phyloP scores from a whole-genome alignment of 2,329 filamentous ascomycete species.

The Metarhizium album region DNA sequence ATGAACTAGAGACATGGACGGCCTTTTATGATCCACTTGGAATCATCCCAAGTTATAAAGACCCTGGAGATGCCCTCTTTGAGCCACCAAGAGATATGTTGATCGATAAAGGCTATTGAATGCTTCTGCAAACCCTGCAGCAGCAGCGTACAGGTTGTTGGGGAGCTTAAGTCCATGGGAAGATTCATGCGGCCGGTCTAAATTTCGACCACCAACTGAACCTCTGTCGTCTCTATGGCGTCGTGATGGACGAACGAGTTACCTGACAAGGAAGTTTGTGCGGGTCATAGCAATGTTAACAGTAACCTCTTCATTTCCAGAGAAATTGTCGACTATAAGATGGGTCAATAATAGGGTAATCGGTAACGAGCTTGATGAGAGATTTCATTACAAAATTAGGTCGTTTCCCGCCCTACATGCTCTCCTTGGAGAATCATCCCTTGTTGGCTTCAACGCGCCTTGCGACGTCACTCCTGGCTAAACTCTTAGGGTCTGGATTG shows the following conservation, averaged over 20 bases:
- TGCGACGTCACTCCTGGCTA: too few species aligned
- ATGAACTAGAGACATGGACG: slow-evolving; percentile 14
- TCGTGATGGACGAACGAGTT: slow-evolving; percentile 12
- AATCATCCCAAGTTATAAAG: slow-evolving; percentile 10
- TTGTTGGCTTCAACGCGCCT: too few species aligned
- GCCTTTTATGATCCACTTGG: slow-evolving; percentile 11
- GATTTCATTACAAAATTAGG: too few species aligned
- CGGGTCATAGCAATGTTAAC: too few species aligned
- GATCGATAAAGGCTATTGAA: slow-evolving; percentile 8
- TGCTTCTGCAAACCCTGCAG: slow-evolving; percentile 15
- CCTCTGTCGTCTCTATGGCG: slow-evolving; percentile 11
- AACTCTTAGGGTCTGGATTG: too few species aligned
- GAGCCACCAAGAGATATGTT: slow-evolving; percentile 11
- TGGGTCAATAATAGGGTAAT: too few species aligned
- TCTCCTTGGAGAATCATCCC: too few species aligned
- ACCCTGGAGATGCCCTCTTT: slow-evolving; percentile 13
- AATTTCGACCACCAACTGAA: slow-evolving; percentile 6
- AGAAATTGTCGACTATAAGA: too few species aligned
- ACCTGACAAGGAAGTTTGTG: too few species aligned
- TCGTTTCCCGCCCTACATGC: too few species aligned
- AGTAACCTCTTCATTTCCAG: too few species aligned
- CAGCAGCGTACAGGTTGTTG: slow-evolving; percentile 1
- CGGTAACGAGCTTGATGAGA: too few species aligned
- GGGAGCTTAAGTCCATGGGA: slow-evolving; percentile 10
- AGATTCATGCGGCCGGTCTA: slow-evolving; percentile 5